Base-by-base conservation (phyloP, 768 basidiomycete genomes). In the Trametes villosa region DNA sequence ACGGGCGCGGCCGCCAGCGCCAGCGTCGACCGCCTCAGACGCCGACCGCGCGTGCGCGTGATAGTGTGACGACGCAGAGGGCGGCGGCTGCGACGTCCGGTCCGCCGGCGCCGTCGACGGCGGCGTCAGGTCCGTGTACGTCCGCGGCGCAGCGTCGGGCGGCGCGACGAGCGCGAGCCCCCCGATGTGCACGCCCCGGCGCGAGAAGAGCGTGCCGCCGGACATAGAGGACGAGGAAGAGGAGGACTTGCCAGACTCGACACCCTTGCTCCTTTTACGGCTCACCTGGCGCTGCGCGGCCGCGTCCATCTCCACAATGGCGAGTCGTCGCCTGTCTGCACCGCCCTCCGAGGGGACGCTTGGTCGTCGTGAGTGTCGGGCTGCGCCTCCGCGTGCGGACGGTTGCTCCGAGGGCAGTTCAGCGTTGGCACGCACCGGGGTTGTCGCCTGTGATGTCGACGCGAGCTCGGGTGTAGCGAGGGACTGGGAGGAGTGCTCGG, bases 101-200 rank as follows among this genome's bases (percentile, higher is more conserved):
- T n/a, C 26, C 49, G 66, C 42, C 31, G 86, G 84, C 13, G 81
- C 79, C 29, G 81, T 76, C 22, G 79, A 70, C 15, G 84, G 84
- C 56, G 84, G 82, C 5, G 82, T 77, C 46, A 86, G 75, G 54
- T 81, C 79, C 29, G 83, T 77, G 67, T 86, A 84, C 15, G 79
- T 73, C 46, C 70, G 76, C 17, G 81, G 79, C 9, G 84, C 79
- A 64, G 85, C 86, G 71, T 89, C 90, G 38, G 88, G 87, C 50
- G 88, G 89, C 53, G 87, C 86, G 60, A 91, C 85, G 63, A 91
- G 78, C 53, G 88, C 85, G 26, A 91, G 78, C 53, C 84, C 83
- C 53, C 68, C 65, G 38, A 71, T 65, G 53, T 68, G 66, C 41
- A 71, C 22, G 24, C 70, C 70, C 9, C 70, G 65, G 18, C 70